Base-by-base conservation (phyloP, 331 rosid species). In the Acacia concinna region DNA sequence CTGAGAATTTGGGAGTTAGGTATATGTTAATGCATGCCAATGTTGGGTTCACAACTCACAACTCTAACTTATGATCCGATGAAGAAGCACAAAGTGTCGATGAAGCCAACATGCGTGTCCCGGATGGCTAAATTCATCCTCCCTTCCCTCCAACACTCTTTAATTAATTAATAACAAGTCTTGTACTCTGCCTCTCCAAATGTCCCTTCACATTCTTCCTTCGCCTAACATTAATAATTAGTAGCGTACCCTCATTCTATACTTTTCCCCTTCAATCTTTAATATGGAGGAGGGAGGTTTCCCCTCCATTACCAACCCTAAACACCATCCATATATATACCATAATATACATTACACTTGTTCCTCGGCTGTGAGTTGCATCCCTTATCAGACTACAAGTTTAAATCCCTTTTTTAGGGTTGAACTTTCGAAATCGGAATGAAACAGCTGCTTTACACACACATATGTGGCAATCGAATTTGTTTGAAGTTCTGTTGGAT, bases 21-120 rank as follows among this genome's bases (percentile, higher is more conserved):
- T 54, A 35, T 13, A 41, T 51, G 57, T n/a, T n/a, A n/a, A n/a
- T 62, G 49, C 25, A 4, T 43, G 74, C 8, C 8, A 0, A 5
- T 25, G 34, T 68, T 68, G 23, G 73, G 15, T 37, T 43, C 27
- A n/a, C 59, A 51, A 7, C n/a, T n/a, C n/a, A n/a, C n/a, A n/a
- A n/a, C n/a, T n/a, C n/a, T n/a, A n/a, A n/a, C 27, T n/a, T 51
- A 21, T 27, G 27, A n/a, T 40, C 49, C 54, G 59, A 59, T 30
- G 73, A 23, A 49, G 56, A 49, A 18, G 23, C 27, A 51, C 1
- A 51, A 20, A 17, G 59, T 51, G 59, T 82, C 80, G 77, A 76
- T 72, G 82, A 85, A 79, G 71, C 80, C 65, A 81, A 82, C 84
- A 67, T 41, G 74, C 49, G 40, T 85, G 78, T 43, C 84, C n/a